These are phyloP conservation scores for Lactifluus piperatus DNA, from an alignment of 768 basidiomycete genomes.

Conservation along the genomic window DNA sequence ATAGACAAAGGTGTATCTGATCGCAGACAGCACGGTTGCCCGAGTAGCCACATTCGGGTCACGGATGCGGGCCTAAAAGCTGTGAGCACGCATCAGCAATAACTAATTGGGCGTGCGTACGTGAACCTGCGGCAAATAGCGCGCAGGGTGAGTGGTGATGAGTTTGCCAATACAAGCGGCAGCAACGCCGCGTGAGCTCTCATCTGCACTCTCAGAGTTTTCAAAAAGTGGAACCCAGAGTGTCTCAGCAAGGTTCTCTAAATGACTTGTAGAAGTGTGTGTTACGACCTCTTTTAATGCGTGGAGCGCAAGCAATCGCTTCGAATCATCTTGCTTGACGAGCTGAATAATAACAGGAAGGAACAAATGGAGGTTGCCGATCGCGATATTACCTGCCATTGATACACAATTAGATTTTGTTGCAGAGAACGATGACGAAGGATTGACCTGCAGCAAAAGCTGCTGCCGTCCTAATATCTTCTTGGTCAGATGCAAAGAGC, in stretches of 20 bases:
- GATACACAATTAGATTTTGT: background rate
- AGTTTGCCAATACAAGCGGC: conserved; percentile 96
- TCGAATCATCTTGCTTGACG: conserved; percentile 65
- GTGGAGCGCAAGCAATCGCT: conserved; percentile 78
- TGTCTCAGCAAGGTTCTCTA: conserved; percentile 79
- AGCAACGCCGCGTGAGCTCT: conserved; percentile 88
- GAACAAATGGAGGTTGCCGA: conserved; percentile 84
- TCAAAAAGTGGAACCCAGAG: conserved; percentile 92
- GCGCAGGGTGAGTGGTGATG: conserved; percentile 82
- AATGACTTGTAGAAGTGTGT: conserved; percentile 75
- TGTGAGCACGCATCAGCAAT: conserved; percentile 3
- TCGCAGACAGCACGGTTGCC: conserved; percentile 86
- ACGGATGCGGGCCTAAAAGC: conserved; percentile 48
- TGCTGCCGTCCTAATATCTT: conserved; percentile 83
- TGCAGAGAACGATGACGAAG: conserved; percentile 19
- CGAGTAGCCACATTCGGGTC: conserved; percentile 65
- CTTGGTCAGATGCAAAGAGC: conserved; percentile 67
- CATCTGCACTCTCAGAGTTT: conserved; percentile 83
- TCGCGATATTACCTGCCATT: conserved; percentile 78
- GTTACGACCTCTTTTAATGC: conserved; percentile 95
- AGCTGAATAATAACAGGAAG: conserved; percentile 77
- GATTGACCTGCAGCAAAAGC: conserved; percentile 80
- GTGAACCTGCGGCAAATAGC: conserved; percentile 89
- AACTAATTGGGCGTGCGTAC: conserved; percentile 33
- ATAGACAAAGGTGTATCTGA: conserved; percentile 87